These are phyloP conservation scores for Centella asiatica DNA, from an alignment of 129 eudicot species.

Conservation along the genomic window DNA sequence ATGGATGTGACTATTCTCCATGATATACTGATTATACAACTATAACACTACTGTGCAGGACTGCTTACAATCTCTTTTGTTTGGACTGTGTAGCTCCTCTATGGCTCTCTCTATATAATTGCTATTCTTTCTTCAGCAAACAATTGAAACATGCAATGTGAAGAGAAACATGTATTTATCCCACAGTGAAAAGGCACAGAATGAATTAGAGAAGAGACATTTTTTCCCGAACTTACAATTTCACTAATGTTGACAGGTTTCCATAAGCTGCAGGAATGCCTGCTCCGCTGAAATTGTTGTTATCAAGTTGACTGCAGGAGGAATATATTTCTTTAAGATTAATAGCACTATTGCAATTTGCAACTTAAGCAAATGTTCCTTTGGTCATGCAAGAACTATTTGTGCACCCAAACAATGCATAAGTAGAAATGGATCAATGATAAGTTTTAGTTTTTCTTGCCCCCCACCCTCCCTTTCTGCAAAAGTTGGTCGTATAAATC, in stretches of 20 bases:
- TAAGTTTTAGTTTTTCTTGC: not conserved
- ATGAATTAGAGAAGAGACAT: not conserved
- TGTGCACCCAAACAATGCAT: not conserved
- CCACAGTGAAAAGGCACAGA: not conserved
- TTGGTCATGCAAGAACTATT: not conserved
- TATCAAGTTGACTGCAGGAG: constrained; percentile 73
- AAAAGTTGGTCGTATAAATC: not conserved
- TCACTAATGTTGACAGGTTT: constrained; percentile 46
- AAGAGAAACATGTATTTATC: constrained; percentile 5
- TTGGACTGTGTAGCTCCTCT: too few relatives aligned
- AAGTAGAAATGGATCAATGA: not conserved
- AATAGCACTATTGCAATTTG: not conserved
- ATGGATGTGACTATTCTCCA: too few relatives aligned
- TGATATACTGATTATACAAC: too few relatives aligned
- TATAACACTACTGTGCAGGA: too few relatives aligned
- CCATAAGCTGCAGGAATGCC: constrained; percentile 63
- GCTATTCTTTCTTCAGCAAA: too few relatives aligned
- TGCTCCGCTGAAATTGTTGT: constrained; percentile 57
- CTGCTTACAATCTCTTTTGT: too few relatives aligned
- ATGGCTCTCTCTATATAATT: too few relatives aligned
- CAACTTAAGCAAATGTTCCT: not conserved
- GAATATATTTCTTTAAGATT: not conserved
- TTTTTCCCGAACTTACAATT: constrained; percentile 49
- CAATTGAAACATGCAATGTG: not conserved
- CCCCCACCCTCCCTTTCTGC: too few relatives aligned